Percentiles rank a stretch among this genome's conserved stretches.
phyloP scores from a whole-genome alignment of 2,329 filamentous ascomycete genomes.

The Aspergillus pseudoglaucus region DNA sequence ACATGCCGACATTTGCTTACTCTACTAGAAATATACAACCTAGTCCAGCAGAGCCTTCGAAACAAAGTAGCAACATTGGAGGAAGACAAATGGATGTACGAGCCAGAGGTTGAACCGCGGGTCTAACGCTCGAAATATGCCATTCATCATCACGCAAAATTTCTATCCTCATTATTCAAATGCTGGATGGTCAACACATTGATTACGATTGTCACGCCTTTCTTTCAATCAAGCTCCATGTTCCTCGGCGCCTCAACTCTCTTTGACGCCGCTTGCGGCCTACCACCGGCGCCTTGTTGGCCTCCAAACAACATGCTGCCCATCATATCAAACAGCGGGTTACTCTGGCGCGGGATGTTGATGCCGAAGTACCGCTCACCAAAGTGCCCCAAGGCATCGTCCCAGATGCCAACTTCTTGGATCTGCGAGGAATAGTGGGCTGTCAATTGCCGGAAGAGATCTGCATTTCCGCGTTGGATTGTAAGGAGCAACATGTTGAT shows the following conservation, averaged over 20 bases:
- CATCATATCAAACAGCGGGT: constrained; percentile 97
- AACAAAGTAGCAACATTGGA: constrained; percentile 67
- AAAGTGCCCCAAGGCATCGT: constrained; percentile 74
- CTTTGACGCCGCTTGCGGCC: constrained; percentile 33
- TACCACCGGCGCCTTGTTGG: constrained; percentile 38
- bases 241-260: constrained; percentile 42
- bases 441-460: constrained; percentile 74
- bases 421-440: constrained; percentile 75
- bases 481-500: constrained; percentile 76
- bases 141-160: neutral
- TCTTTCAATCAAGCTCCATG: constrained; percentile 39
- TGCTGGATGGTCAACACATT: constrained; percentile 8
- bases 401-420: constrained; percentile 71
- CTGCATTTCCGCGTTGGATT: constrained; percentile 69
- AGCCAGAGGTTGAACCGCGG: constrained; percentile 53
- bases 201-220: neutral
- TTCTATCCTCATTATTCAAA: constrained; percentile 13
- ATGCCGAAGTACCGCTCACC: constrained; percentile 97
- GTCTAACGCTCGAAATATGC: constrained; percentile 11
- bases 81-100: constrained; percentile 90
- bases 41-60: constrained; percentile 62
- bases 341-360: constrained; percentile 77
- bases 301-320: constrained; percentile 82
- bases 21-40: constrained; percentile 58
- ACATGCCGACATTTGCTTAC: neutral